Evolutionary conservation across 2,329 filamentous ascomycete species (phyloP), one percentile per base, ranked within the genome.

Genomic region (Claviceps sorghi): DNA sequence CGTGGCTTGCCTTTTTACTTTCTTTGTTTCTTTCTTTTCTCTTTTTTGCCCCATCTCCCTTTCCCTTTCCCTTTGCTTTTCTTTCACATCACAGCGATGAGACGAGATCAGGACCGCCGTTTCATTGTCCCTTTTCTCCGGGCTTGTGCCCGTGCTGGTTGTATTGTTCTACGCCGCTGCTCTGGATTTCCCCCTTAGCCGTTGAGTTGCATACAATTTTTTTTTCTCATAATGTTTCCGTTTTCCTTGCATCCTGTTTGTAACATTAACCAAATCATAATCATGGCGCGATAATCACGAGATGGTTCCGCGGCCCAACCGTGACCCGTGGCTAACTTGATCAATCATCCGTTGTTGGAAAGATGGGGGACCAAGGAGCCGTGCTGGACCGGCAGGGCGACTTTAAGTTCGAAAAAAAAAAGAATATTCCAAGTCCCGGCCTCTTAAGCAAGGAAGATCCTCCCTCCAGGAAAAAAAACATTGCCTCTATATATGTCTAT

Each of bases 231-330:
- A 2, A 21, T 49, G 4, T 17, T 38, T 11, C 51, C 11, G 48
- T 47, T 55, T 55, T 50, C 38, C 48, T 54, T 38, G 11, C 32
- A 17, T 50, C 17, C 30, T 42, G 10, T 38, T 42, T 42, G 13
- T 42, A 47, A 15, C 50, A 36, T 52, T 52, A 54, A 54, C 44
- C 38, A 49, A 52, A 50, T 40, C 50, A 51, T 48, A 57, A 54
- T 52, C 50, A 55, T 57, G 47, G 47, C 50, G 54, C 54, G 42
- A 51, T 17, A 32, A 40, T 22, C 34, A 40, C 22, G 45, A 26
- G 34, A 22, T 41, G 47, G 21, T 19, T 29, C 40, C 9, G 19
- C 34, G 32, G n/a, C 13, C 5, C 19, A 29, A n/a, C 5, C 4
- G 26, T 22, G 34, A 41, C 32, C 4, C 47, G 22, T 22, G 46